Evolutionary conservation across 1,139 yeast genomes (phyloP), one percentile per base, ranked within the genome.

Genomic region (Debaryomyces singareniensis): DNA sequence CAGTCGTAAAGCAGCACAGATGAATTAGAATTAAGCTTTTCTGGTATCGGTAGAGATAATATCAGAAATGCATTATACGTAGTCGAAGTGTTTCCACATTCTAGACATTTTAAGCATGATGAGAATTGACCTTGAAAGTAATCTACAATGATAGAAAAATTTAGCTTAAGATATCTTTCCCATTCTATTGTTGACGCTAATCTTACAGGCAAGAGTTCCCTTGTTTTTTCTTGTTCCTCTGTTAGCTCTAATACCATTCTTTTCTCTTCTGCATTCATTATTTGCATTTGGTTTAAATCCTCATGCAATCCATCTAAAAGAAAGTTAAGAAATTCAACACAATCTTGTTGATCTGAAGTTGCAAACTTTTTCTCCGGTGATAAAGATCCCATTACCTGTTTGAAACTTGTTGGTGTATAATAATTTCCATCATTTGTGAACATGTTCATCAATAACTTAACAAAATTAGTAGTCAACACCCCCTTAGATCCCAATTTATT

Each of bases 181-280:
- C 98, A 91, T 53, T 91, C 97, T 30, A 87, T 80, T 0, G 95
- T 78, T 0, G 96, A 81, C 0, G 96, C 97, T 24, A 84, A 67
- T 37, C 96, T 68, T 5, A 87, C 70, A 1, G 95, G 85, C 47
- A 86, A 56, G 16, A 61, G 56, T 49, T 91, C 97, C 30, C 96
- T 65, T 13, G 72, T 62, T 28, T 67, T 67, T 47, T 89, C 96
- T 39, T 89, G 95, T 33, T 75, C 78, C 7, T 75, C 76, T 0
- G 91, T 79, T 24, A 87, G 63, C 35, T 66, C 72, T 35, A 52
- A 49, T 13, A 68, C 56, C 6, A 55, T 49, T 31, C 47, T 42
- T 67, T 78, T 44, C 28, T 66, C 72, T 13, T 51, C 45, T 1
- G 61, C 47, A 29, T 53, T 45, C 2, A 47, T 38, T 1, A 58